These are phyloP conservation scores for Plasmodium knowlesi DNA, from an alignment of 169 alveolate genomes.

Conservation along the genomic window DNA sequence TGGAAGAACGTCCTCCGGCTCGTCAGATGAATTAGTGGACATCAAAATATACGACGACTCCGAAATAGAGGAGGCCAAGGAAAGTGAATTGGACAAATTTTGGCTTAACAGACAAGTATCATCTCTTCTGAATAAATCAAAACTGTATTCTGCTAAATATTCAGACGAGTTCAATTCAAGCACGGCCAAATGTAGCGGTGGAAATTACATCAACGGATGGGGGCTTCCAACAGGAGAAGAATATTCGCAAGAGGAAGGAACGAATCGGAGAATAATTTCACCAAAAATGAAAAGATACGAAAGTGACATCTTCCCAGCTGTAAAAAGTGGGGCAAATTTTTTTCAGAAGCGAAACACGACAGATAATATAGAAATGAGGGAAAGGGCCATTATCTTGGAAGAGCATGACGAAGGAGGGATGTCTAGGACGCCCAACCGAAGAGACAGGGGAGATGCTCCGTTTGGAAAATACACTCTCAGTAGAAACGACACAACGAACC, in stretches of 20 bases:
- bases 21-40: conserved; percentile 23
- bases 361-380: neutral
- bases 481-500: neutral
- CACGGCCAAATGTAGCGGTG: neutral
- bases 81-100: conserved; percentile 33
- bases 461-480: neutral
- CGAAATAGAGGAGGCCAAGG: conserved; percentile 55
- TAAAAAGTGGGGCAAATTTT: neutral
- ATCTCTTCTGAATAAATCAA: conserved; percentile 2
- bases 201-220: neutral
- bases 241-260: neutral
- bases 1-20: neutral
- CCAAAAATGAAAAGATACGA: conserved; percentile 10
- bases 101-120: conserved; percentile 66
- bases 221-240: neutral
- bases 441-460: neutral
- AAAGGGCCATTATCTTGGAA: neutral
- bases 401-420: neutral
- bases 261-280: neutral
- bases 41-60: conserved; percentile 72
- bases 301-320: neutral
- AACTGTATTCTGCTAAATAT: neutral
- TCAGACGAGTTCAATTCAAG: neutral
- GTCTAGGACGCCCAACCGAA: neutral
- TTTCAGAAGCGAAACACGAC: conserved; percentile 3